Base-by-base conservation (phyloP, 257 asterid species). In the Prunella vulgaris region DNA sequence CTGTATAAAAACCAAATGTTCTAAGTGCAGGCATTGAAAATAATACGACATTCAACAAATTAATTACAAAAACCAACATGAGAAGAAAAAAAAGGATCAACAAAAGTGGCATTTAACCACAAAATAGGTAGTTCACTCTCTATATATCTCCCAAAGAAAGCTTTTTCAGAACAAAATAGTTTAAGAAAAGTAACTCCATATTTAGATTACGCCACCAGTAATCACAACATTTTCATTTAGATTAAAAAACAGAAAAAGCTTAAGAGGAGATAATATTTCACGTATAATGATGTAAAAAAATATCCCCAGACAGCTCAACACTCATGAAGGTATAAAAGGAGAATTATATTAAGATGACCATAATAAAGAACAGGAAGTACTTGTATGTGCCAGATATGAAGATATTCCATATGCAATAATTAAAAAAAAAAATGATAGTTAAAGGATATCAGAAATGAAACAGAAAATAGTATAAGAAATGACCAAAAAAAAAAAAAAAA, bases 1-100 rank as follows among this genome's bases (percentile, higher is more conserved):
- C 99, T 93, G 88, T 42, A 78, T 60, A 74, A 64, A 76, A 64
- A 46, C 61, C 54, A 59, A 70, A 51, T 35, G 57, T 68, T 70
- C 20, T 61, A 37, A 57, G 27, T 51, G 22, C 33, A 52, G 54
- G 65, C 60, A 65, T 20, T 8, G 32, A 54, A 5, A 28, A 52
- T 18, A 33, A 59, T 30, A 18, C 5, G 40, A 21, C 24, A 1
- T 17, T 18, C 25, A 15, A 75, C 60, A 68, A 69, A 1, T 27
- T 32, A 53, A 77, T 30, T 17, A 66, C 24, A 21, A 63, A 15
- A 27, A 30, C 27, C 17, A 46, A 58, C 10, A 58, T 44, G 54
- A 28, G 44, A 18, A 28, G 28, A 35, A 24, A 46, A 30, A 30
- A 22, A 35, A 4, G 5, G 30, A 5, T 30, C 8, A 61, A 21